These are phyloP conservation scores for Acanthamoeba quina DNA, from an alignment of 208 protist genomes.

Conservation along the genomic window DNA sequence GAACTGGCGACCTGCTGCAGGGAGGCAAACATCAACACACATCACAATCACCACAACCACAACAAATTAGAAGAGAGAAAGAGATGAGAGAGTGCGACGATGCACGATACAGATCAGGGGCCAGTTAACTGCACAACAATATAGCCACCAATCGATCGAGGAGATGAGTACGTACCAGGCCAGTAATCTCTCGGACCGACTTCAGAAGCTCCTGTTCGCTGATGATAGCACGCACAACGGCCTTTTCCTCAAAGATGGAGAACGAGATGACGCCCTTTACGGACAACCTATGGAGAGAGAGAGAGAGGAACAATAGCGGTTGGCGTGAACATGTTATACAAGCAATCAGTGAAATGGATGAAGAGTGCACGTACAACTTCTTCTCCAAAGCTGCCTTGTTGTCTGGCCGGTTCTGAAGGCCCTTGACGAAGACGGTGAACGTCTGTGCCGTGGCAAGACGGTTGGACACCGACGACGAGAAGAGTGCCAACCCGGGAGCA, in stretches of 20 bases:
- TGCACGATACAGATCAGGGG: not conserved
- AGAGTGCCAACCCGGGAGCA: not conserved
- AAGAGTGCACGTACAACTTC: slow-evolving; percentile 1
- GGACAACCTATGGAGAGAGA: not conserved
- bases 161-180: not conserved
- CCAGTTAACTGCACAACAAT: no score
- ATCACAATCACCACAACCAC: no score
- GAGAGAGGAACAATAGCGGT: no score
- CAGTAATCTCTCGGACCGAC: slow-evolving; percentile 7
- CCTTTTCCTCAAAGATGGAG: slow-evolving; percentile 50
- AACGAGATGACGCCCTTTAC: slow-evolving; percentile 33
- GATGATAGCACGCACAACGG: slow-evolving; percentile 17
- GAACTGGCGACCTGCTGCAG: slow-evolving; percentile 33
- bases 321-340: not conserved
- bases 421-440: slow-evolving; percentile 37
- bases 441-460: slow-evolving; percentile 9
- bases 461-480: slow-evolving; percentile 26
- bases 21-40: not conserved
- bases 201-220: slow-evolving; percentile 24
- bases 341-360: not conserved
- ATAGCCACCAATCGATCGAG: not conserved
- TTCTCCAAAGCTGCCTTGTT: slow-evolving; percentile 16
- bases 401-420: slow-evolving; percentile 21
- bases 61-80: no score
- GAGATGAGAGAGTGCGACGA: not conserved